Evolutionary conservation across 306 rosid species (phyloP), one percentile per base, ranked within the genome.

Genomic region (Corylus heterophylla): DNA sequence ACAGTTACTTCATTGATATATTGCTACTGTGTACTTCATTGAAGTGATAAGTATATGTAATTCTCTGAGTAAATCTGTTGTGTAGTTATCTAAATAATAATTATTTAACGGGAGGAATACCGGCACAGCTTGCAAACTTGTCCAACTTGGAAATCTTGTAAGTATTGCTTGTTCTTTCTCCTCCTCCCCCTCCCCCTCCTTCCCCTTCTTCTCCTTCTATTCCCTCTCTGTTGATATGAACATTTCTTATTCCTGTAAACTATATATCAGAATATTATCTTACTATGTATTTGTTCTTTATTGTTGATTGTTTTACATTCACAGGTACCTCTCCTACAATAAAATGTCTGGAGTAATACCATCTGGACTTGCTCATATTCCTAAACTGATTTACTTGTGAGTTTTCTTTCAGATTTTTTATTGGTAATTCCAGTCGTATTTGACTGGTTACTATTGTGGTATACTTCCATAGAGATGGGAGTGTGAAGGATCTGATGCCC

Each of bases 301-400:
- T 1, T 67, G 66, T 66, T 79, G 81, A 22, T 71, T 76, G 75
- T 71, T 80, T 82, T 81, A 8, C 68, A 75, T 79, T 72, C 56
- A 69, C 92, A 96, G 99, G 93, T 96, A 91, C 83, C 89, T 96
- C 27, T 96, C 99, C 39, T 76, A 87, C 89, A 96, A 96, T 85
- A 96, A 96, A 86, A 96, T 96, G 96, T 82, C 98, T 37, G 99
- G 99, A 80, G 83, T 87, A 52, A 83, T 96, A 82, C 99, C 99
- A 83, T 81, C 97, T 61, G 91, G 85, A 83, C 20, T 96, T 77
- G 95, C 97, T 47, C 96, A 86, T 68, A 90, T 96, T 77, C 98
- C 94, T 42, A 92, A 87, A 79, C 85, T 96, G 77, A 96, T 94
- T 22, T 90, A 96, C 86, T 80, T 96, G 99, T 96, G 84, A 91